phyloP scores from a whole-genome alignment of 768 basidiomycete species.

The Peribolospora kevripleyi region DNA sequence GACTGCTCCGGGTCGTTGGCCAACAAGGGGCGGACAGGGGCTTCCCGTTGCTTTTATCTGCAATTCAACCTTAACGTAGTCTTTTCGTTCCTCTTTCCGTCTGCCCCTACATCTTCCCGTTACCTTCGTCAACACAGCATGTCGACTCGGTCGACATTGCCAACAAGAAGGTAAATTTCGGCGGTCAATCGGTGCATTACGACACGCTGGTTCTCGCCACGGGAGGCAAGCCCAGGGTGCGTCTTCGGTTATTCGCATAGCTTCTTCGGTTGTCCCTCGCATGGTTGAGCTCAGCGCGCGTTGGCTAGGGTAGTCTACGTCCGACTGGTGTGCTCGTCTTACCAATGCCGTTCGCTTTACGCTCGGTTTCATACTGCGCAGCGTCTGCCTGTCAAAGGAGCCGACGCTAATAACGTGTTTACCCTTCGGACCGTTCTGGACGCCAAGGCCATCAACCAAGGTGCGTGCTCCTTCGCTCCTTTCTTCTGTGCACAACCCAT shows the following conservation, averaged over 20 bases:
- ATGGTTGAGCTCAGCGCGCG: no score
- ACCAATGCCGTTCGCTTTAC: neutral
- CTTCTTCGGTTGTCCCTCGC: no score
- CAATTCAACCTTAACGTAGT: conserved; percentile 38
- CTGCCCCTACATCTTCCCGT: neutral
- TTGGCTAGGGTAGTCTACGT: no score
- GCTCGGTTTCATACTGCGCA: neutral
- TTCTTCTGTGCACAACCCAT: neutral
- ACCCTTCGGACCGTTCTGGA: conserved; percentile 48
- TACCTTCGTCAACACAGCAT: conserved; percentile 17
- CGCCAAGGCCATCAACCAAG: conserved; percentile 27
- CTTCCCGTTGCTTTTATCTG: conserved; percentile 15
- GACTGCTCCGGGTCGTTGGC: conserved; percentile 13
- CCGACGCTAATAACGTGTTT: conserved; percentile 47
- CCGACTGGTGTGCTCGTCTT: no score
- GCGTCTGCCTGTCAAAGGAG: conserved; percentile 50
- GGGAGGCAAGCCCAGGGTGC: conserved; percentile 39
- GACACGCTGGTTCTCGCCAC: conserved; percentile 57
- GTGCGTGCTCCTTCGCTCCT: neutral
- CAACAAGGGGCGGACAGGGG: no score
- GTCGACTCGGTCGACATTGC: conserved; percentile 45
- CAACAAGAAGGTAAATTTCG: conserved; percentile 38
- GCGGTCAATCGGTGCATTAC: conserved; percentile 38
- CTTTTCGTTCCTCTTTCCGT: conserved; percentile 12
- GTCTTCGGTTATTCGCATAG: neutral